Evolutionary conservation across 192 early-diverging fungal species (phyloP), one percentile per base, ranked within the genome.

Genomic region (Podila verticillata): DNA sequence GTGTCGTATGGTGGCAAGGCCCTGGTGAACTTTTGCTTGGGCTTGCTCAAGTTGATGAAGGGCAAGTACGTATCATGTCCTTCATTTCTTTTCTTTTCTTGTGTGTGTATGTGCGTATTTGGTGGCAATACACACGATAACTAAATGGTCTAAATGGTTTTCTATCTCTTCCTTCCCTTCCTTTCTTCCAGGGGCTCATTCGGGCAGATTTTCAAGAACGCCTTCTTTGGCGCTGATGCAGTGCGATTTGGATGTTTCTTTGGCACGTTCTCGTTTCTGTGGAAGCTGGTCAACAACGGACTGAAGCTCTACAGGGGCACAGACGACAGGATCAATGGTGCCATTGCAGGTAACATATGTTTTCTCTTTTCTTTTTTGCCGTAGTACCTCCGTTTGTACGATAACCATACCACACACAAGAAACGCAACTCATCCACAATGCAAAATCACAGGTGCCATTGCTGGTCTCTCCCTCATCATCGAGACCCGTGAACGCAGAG

Each of bases 231-330:
- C 6, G 57, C 48, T 1, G 89, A 91, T 63, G 83, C 91, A 2
- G 17, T 87, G 24, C 91, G 93, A 19, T 93, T 95, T 67, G 93
- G 87, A 15, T 73, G 78, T 7, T 91, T 92, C 86, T 86, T 95
- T 87, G 93, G 92, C 12, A 83, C 79, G 36, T 95, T 95, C 69
- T 85, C 93, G 17, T 87, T 93, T 35, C 51, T 91, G 22, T 95
- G 92, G 92, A 94, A 92, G 57, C 71, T 92, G 8, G 82, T 93
- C 63, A 91, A 90, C 70, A 93, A 93, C 74, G 70, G 83, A 9
- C 67, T 93, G 51, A 77, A 84, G 10, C 70, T 84, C 6, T 81
- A 82, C 44, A 64, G 89, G 36, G 83, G 82, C 35, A 85, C 74
- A 57, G 87, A 90, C 39, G 89, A 90, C 79, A 64, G 85, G 65